These are phyloP conservation scores for Polytrichum commune DNA, from an alignment of 225 moss, liverwort and hornwort genomes.

Conservation along the genomic window DNA sequence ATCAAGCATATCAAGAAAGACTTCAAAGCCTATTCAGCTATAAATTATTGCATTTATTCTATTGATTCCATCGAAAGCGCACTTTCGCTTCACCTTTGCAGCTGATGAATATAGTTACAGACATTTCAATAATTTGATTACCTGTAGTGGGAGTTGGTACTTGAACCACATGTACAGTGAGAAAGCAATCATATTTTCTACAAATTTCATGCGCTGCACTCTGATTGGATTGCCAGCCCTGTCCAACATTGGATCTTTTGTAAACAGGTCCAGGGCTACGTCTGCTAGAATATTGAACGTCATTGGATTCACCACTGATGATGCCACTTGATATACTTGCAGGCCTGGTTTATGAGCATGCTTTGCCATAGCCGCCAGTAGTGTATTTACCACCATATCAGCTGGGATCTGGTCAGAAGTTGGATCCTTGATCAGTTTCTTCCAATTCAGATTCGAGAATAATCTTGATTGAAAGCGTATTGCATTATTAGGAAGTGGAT, in stretches of 20 bases:
- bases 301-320: conserved; percentile 69
- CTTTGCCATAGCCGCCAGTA: conserved; percentile 34
- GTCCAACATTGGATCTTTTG: conserved; percentile 61
- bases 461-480: too few species aligned
- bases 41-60: background rate
- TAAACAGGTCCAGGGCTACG: conserved; percentile 54
- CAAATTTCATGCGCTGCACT: conserved; percentile 12
- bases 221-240: conserved; percentile 20
- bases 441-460: background rate
- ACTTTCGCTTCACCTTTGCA: background rate
- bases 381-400: conserved; percentile 34
- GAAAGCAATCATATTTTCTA: conserved; percentile 7
- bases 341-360: conserved; percentile 21
- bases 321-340: conserved; percentile 39
- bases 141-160: conserved; percentile 23
- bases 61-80: background rate
- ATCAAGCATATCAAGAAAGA: background rate
- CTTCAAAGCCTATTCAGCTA: background rate
- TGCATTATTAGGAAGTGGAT: too few species aligned
- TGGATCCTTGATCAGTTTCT: background rate
- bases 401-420: conserved; percentile 31
- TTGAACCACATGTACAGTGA: conserved; percentile 18
- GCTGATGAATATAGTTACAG: too few species aligned
- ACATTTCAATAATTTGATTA: background rate
- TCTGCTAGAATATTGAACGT: conserved; percentile 56